A percentile compares a stretch with the other conserved stretches of the same genome.
These are phyloP conservation scores for Candolleomyces aberdarensis DNA, from an alignment of 768 basidiomycete genomes.

Conservation along the genomic window DNA sequence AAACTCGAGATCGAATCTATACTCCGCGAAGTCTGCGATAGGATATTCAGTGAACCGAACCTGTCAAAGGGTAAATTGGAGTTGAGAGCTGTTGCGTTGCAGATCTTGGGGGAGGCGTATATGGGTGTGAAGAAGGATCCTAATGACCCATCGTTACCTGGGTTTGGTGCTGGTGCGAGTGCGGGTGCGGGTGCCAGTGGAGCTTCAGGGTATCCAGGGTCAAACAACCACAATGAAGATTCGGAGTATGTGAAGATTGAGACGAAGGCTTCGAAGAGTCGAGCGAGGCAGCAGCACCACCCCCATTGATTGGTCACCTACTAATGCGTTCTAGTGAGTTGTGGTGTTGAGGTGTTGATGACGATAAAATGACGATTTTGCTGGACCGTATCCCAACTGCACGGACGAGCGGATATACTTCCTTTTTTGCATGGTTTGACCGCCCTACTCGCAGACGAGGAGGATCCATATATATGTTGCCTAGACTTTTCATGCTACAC, in stretches of 20 bases:
- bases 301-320: background rate
- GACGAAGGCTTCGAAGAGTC: slow-evolving; percentile 53
- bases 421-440: no score
- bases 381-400: no score
- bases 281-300: slow-evolving; percentile 26
- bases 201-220: slow-evolving; percentile 5
- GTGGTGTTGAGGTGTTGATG: no score
- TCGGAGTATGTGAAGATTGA: slow-evolving; percentile 79
- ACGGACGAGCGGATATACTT: no score
- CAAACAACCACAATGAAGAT: slow-evolving; percentile 45
- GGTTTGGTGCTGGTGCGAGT: background rate
- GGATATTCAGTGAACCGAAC: slow-evolving; percentile 59
- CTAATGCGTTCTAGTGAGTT: background rate
- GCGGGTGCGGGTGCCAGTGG: background rate
- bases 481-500: no score
- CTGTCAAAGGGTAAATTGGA: slow-evolving; percentile 57
- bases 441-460: no score
- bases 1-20: slow-evolving; percentile 92
- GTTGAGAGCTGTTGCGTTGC: slow-evolving; percentile 76
- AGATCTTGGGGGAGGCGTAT: slow-evolving; percentile 82
- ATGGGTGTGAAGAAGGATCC: slow-evolving; percentile 63
- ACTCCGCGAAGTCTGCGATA: slow-evolving; percentile 84
- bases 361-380: no score
- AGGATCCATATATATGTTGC: no score
- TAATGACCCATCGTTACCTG: slow-evolving; percentile 15